These are phyloP conservation scores for Clausena lansium DNA, from an alignment of 345 rosid species.

Conservation along the genomic window DNA sequence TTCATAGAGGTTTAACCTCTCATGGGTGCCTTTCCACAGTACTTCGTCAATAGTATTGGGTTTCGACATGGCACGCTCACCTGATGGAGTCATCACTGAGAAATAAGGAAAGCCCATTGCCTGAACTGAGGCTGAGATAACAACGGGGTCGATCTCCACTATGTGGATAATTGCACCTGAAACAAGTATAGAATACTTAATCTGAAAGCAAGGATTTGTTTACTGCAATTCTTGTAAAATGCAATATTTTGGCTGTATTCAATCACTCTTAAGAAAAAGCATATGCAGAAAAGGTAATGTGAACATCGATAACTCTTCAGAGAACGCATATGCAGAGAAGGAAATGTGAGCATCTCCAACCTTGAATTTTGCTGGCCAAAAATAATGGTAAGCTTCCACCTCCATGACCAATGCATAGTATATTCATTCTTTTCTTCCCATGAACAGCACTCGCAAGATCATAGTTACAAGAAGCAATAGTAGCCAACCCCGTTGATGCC, in stretches of 20 bases:
- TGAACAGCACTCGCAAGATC: slow-evolving; percentile 49
- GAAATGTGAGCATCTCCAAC: slow-evolving; percentile 23
- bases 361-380: slow-evolving; percentile 77
- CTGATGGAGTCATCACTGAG: slow-evolving; percentile 45
- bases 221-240: not conserved
- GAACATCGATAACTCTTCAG: slow-evolving; percentile 22
- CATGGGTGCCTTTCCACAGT: slow-evolving; percentile 83
- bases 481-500: slow-evolving; percentile 72
- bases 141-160: slow-evolving; percentile 85
- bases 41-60: slow-evolving; percentile 49
- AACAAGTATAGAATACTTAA: slow-evolving; percentile 1
- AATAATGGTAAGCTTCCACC: slow-evolving; percentile 91
- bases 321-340: not conserved
- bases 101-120: slow-evolving; percentile 93
- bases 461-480: slow-evolving; percentile 55
- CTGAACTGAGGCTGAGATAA: slow-evolving; percentile 65
- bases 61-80: slow-evolving; percentile 41
- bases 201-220: not conserved
- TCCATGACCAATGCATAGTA: slow-evolving; percentile 90
- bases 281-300: not conserved
- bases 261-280: not conserved
- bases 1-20: slow-evolving; percentile 74
- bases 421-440: slow-evolving; percentile 60
- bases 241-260: not conserved
- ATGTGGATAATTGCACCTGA: slow-evolving; percentile 71